These are phyloP conservation scores for Botryosphaeria dothidea DNA, from an alignment of 2,329 filamentous ascomycete species.

Conservation along the genomic window DNA sequence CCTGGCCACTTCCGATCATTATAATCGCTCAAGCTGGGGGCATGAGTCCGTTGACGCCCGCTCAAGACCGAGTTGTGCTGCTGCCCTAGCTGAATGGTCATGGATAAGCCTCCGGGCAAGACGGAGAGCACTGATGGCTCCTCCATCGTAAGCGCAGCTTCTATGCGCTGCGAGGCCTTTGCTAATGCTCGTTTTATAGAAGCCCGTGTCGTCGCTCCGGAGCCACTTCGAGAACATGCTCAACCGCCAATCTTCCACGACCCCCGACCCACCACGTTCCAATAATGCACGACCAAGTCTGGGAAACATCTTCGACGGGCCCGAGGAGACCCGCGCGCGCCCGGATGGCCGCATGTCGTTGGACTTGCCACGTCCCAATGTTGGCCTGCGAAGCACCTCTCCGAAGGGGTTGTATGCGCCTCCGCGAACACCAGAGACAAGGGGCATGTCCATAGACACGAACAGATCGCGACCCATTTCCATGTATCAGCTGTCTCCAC, in stretches of 20 bases:
- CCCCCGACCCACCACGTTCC: constrained; percentile 22
- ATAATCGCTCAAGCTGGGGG: constrained; percentile 12
- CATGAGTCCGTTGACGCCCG: constrained; percentile 8
- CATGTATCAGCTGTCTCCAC: constrained; percentile 49
- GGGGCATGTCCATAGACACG: constrained; percentile 21
- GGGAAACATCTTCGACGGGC: constrained; percentile 30
- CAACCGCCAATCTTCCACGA: constrained; percentile 35
- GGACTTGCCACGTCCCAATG: constrained; percentile 40
- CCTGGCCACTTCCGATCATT: constrained; percentile 12
- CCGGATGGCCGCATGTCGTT: constrained; percentile 41
- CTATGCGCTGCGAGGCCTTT: constrained; percentile 4
- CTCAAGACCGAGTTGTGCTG: constrained; percentile 6
- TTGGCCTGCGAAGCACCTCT: constrained; percentile 3
- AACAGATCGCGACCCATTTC: constrained; percentile 46
- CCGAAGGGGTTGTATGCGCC: constrained; percentile 17
- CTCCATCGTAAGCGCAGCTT: constrained; percentile 64
- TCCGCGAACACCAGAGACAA: constrained; percentile 22
- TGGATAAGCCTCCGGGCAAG: constrained; percentile 39
- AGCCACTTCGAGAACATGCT: constrained; percentile 81
- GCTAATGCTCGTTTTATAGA: constrained; percentile 49
- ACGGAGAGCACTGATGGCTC: constrained; percentile 69
- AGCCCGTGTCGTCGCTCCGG: constrained; percentile 77
- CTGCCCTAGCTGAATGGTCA: constrained; percentile 23
- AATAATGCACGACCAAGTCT: constrained; percentile 35
- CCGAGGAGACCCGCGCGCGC: constrained; percentile 31